Conservation (phyloP, 768 basidiomycete genomes). For the Leccinum variicolor region DNA sequence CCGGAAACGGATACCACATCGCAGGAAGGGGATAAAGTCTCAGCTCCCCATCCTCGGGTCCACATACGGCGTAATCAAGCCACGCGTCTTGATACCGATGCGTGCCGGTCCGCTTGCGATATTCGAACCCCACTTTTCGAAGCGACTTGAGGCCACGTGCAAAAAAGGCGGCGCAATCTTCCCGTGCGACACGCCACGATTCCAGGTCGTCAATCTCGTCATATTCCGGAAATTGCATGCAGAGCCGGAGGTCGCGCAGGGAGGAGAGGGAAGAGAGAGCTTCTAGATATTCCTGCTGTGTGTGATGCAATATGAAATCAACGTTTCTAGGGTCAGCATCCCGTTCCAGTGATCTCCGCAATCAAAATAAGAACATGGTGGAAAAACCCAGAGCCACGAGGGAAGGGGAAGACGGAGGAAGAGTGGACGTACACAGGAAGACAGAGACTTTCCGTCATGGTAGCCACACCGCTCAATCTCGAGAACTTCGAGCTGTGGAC, state of each 20-base stretch:
- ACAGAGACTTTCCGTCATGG: slow-evolving; percentile 36
- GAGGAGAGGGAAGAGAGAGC: slow-evolving; percentile 27
- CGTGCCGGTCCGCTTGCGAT: slow-evolving; percentile 35
- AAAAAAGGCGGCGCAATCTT: slow-evolving; percentile 28
- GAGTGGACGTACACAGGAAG: slow-evolving; percentile 32
- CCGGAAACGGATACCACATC: slow-evolving; percentile 34
- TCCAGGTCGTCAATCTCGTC: slow-evolving; percentile 30
- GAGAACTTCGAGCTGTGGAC: slow-evolving; percentile 31
- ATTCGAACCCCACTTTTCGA: slow-evolving; percentile 33
- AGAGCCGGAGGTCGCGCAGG: slow-evolving; percentile 31
- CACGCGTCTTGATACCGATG: slow-evolving; percentile 35
- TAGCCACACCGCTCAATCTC: slow-evolving; percentile 36
- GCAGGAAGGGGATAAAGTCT: slow-evolving; percentile 23
- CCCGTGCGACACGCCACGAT: slow-evolving; percentile 30
- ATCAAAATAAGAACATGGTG: slow-evolving; percentile 21
- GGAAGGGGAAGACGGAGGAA: slow-evolving; percentile 11
- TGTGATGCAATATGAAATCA: slow-evolving; percentile 24
- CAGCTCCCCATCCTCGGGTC: slow-evolving; percentile 18
- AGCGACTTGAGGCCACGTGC: slow-evolving; percentile 32
- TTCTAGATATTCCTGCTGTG: slow-evolving; percentile 35
- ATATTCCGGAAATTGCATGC: slow-evolving; percentile 36
- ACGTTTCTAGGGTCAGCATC: slow-evolving; percentile 30
- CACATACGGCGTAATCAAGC: slow-evolving; percentile 31
- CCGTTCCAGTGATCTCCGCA: slow-evolving; percentile 19
- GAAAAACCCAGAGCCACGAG: slow-evolving; percentile 11